Conservation (phyloP, 257 asterid genomes). For the Solanum medicagineum region DNA sequence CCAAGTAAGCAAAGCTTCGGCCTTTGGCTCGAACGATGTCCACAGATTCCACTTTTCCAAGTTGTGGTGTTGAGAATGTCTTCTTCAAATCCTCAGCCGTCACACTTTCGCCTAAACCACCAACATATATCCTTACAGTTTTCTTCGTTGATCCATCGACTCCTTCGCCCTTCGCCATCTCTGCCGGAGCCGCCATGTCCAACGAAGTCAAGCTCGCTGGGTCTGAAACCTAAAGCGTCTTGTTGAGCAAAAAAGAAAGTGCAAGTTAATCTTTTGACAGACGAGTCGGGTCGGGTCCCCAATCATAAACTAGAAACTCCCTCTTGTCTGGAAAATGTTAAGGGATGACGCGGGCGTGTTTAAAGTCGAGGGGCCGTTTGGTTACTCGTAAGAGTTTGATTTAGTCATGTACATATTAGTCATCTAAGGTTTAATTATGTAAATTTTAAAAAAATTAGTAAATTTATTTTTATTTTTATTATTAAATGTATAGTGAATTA, state of each 20-base stretch:
- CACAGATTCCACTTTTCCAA: slow-evolving; percentile 61
- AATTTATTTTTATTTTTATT: too few relatives aligned
- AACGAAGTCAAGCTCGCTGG: not conserved
- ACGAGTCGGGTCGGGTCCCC: too few relatives aligned
- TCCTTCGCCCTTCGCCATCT: slow-evolving; percentile 3
- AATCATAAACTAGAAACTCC: too few relatives aligned
- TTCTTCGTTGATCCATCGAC: not conserved
- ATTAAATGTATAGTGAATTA: too few relatives aligned
- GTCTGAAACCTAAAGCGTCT: not conserved
- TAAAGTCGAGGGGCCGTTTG: too few relatives aligned
- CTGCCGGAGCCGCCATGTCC: not conserved
- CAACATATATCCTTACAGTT: slow-evolving; percentile 46
- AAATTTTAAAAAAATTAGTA: too few relatives aligned
- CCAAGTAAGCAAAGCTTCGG: slow-evolving; percentile 83
- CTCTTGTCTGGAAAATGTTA: too few relatives aligned
- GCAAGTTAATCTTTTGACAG: not conserved
- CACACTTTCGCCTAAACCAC: slow-evolving; percentile 68
- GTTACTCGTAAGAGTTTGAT: too few relatives aligned
- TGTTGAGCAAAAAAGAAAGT: not conserved
- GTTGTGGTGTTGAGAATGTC: slow-evolving; percentile 61
- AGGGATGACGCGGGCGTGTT: too few relatives aligned
- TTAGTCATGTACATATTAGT: too few relatives aligned
- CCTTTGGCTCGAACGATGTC: slow-evolving; percentile 70
- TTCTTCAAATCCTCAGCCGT: slow-evolving; percentile 49
- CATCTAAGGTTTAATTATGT: too few relatives aligned